Base-by-base conservation (phyloP, 208 protist species). In the Porcisia deanei region DNA sequence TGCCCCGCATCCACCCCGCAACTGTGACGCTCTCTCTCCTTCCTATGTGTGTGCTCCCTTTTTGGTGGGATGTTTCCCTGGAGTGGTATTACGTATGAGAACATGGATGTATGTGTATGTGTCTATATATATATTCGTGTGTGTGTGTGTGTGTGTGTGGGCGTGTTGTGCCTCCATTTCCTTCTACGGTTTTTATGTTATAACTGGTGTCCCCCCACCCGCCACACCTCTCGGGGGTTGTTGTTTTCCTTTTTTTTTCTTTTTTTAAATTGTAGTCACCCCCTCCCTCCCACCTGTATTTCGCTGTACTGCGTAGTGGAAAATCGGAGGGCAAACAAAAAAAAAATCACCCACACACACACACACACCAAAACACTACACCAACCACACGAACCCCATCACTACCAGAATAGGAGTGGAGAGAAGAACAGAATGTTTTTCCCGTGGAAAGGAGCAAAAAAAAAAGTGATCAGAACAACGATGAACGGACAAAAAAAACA, bases 251-350 rank as follows among this genome's bases (percentile, higher is more conserved):
- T 64, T 64, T 43, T 5, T 64, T 0, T 53, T 64, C 43, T 43
- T 5, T 64, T 0, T 49, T 1, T 37, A 0, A 30, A 1, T 69
- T 54, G 25, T 54, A 53, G 12, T 69, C 6, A 14, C 64, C 30
- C 30, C 30, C 30, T 30, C 30, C 30, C 30, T 30, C 30, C 30
- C 30, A 30, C 30, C 30, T 30, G 30, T 30, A 30, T 30, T 30
- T 30, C 30, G 30, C 64, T 69, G 64, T 69, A 69, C 64, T 53
- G 64, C 20, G 4, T 69, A 52, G 64, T 69, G 43, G 8, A 69
- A 30, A 30, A 30, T 30, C 30, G 22, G 18, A 53, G 64, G 37
- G 47, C 3, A 10, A 0, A 12, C 16, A 18, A 9, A 22, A 41
- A n/a, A 47, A 30, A 34, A 45, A 41, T 20, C 63, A 75, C 52